A percentile compares a stretch with the other conserved stretches of the same genome.
phyloP scores from a whole-genome alignment of 768 basidiomycete species.

The Phallus indusiatus region DNA sequence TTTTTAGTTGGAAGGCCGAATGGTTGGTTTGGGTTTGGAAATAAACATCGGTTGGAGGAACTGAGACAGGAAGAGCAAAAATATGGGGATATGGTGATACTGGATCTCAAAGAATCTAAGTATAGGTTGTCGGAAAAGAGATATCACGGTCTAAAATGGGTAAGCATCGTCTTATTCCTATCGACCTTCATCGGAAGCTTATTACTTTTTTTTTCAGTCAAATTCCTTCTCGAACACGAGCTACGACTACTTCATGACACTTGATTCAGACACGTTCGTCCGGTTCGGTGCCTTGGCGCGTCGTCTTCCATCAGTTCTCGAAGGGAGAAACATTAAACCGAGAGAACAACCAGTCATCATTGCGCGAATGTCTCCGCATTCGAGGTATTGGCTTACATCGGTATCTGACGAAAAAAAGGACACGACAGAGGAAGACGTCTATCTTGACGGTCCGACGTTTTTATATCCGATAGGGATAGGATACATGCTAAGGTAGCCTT shows the following conservation, averaged over 20 bases:
- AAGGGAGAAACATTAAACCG: neutral
- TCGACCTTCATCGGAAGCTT: neutral
- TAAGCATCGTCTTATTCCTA: neutral
- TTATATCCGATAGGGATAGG: neutral
- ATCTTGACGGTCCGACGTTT: neutral
- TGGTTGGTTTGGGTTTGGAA: neutral
- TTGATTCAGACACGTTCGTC: neutral
- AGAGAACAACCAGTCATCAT: neutral
- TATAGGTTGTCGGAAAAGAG: neutral
- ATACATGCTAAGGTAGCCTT: neutral
- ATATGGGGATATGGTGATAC: neutral
- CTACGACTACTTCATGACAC: slow-evolving; percentile 3
- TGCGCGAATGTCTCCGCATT: neutral
- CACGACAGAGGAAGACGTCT: neutral
- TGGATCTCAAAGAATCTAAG: neutral
- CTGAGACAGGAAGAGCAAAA: neutral
- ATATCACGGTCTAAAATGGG: neutral
- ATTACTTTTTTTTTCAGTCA: neutral
- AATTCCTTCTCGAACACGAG: neutral
- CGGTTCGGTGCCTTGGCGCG: neutral
- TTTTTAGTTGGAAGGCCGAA: neutral
- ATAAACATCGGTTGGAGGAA: neutral
- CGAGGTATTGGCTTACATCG: neutral
- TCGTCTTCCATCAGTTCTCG: neutral
- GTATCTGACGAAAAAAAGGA: neutral